Percentiles rank a stretch among this genome's conserved stretches.
Evolutionary conservation across 2,329 filamentous ascomycete species (phyloP).

Genomic region (Chaetomiaceae sp.): DNA sequence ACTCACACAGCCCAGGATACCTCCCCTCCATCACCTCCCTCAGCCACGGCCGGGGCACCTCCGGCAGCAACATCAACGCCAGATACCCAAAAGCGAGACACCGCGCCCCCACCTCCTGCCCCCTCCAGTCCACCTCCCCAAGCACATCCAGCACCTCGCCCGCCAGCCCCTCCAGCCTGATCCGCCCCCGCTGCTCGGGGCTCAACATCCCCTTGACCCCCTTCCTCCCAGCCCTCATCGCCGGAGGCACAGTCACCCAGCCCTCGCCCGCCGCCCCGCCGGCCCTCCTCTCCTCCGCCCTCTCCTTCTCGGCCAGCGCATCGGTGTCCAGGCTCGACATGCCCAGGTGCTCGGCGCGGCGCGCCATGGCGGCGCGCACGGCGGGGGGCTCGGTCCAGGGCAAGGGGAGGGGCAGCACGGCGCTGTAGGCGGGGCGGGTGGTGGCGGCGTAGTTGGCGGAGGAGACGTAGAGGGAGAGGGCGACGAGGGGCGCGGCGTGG

Average conservation of each 20-base stretch:
- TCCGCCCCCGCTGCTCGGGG: conserved; percentile 67
- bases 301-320: conserved; percentile 30
- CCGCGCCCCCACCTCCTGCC: conserved; percentile 48
- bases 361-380: conserved; percentile 65
- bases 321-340: conserved; percentile 63
- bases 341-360: conserved; percentile 65
- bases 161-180: conserved; percentile 70
- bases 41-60: conserved; percentile 35
- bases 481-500: conserved; percentile 71
- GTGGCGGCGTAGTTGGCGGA: conserved; percentile 76
- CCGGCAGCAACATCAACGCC: conserved; percentile 57
- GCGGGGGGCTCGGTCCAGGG: conserved; percentile 80
- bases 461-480: conserved; percentile 85
- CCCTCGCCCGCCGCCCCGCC: conserved; percentile 32
- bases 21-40: conserved; percentile 25
- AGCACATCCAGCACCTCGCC: conserved; percentile 68
- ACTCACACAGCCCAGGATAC: conserved; percentile 24
- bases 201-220: conserved; percentile 60
- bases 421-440: conserved; percentile 76
- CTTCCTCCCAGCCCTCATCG: conserved; percentile 46
- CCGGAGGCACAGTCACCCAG: conserved; percentile 38
- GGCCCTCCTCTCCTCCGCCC: too few species aligned
- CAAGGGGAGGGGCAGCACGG: conserved; percentile 76
- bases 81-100: conserved; percentile 80
- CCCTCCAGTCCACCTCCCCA: conserved; percentile 49